These are phyloP conservation scores for Dispira simplex DNA, from an alignment of 192 early-diverging fungal genomes.

Conservation along the genomic window DNA sequence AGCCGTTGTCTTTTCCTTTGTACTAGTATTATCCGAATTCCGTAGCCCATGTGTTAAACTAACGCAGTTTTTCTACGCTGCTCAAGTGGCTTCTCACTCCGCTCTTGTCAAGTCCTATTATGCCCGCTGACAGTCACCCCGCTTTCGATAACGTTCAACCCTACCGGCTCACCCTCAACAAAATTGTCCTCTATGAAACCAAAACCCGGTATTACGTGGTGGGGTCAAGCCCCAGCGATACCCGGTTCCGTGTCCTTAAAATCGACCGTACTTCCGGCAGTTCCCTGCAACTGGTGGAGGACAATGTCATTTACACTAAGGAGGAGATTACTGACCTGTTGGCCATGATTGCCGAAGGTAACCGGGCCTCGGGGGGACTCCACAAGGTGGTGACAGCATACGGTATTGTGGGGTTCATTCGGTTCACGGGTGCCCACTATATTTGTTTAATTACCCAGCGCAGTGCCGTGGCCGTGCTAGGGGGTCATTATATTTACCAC, in stretches of 20 bases:
- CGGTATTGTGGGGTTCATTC: slow-evolving; percentile 77
- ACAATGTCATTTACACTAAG: slow-evolving; percentile 61
- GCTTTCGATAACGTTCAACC: slow-evolving; percentile 13
- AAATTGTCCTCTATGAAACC: slow-evolving; percentile 79
- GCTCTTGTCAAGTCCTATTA: not conserved
- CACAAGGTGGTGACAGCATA: slow-evolving; percentile 45
- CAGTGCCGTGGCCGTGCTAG: slow-evolving; percentile 77
- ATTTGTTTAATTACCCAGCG: slow-evolving; percentile 71
- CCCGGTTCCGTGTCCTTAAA: slow-evolving; percentile 67
- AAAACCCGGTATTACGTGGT: slow-evolving; percentile 70
- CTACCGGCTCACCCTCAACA: slow-evolving; percentile 36
- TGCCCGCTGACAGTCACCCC: not conserved
- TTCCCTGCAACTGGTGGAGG: slow-evolving; percentile 54
- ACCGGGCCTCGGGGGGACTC: slow-evolving; percentile 57
- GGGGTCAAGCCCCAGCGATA: slow-evolving; percentile 63
- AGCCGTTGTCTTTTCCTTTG: too few relatives aligned
- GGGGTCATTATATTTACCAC: slow-evolving; percentile 92
- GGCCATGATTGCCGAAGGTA: slow-evolving; percentile 61
- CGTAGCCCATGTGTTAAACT: too few relatives aligned
- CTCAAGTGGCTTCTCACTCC: too few relatives aligned
- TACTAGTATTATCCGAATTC: too few relatives aligned
- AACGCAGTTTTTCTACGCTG: too few relatives aligned
- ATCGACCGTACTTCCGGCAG: slow-evolving; percentile 62
- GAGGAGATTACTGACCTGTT: slow-evolving; percentile 54
- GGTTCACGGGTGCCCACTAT: slow-evolving; percentile 88